Evolutionary conservation across 2,329 filamentous ascomycete species (phyloP).

Genomic region (Ascochyta rabiei): DNA sequence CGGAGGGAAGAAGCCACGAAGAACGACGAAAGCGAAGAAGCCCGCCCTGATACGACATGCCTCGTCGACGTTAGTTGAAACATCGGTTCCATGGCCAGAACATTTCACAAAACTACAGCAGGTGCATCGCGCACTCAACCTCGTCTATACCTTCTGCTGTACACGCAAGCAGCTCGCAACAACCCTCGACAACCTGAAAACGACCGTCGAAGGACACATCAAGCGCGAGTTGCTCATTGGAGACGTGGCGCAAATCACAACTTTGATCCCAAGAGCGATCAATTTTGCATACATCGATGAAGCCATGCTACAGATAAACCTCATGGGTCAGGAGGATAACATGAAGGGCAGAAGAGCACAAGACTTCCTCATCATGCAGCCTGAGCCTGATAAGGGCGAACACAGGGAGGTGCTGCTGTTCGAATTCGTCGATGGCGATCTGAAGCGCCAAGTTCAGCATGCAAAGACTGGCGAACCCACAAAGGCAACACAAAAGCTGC

Average conservation of each 20-base stretch:
- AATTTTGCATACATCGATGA: conserved; percentile 89
- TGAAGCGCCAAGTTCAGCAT: conserved; percentile 78
- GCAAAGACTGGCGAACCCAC: conserved; percentile 75
- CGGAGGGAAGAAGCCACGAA: conserved; percentile 59
- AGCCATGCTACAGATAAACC: conserved; percentile 78
- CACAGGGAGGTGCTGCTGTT: conserved; percentile 80
- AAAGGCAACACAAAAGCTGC: conserved; percentile 69
- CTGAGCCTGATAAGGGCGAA: conserved; percentile 49
- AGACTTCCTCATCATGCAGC: conserved; percentile 48
- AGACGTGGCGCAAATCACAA: conserved; percentile 83
- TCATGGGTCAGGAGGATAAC: conserved; percentile 71
- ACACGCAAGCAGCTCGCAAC: conserved; percentile 91
- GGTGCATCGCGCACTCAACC: conserved; percentile 82
- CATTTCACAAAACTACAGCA: conserved; percentile 74
- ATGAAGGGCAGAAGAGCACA: conserved; percentile 64
- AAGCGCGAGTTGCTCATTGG: conserved; percentile 71
- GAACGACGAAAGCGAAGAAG: conserved; percentile 50
- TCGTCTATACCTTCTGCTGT: conserved; percentile 94
- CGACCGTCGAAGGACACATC: conserved; percentile 82
- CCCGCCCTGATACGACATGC: conserved; percentile 50
- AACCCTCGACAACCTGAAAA: conserved; percentile 86
- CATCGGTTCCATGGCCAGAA: conserved; percentile 72
- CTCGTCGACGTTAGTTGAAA: conserved; percentile 59
- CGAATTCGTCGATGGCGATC: conserved; percentile 88
- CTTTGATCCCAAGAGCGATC: conserved; percentile 76